Evolutionary conservation across 2,329 filamentous ascomycete species (phyloP).

Genomic region (Trichoderma koningiopsis): DNA sequence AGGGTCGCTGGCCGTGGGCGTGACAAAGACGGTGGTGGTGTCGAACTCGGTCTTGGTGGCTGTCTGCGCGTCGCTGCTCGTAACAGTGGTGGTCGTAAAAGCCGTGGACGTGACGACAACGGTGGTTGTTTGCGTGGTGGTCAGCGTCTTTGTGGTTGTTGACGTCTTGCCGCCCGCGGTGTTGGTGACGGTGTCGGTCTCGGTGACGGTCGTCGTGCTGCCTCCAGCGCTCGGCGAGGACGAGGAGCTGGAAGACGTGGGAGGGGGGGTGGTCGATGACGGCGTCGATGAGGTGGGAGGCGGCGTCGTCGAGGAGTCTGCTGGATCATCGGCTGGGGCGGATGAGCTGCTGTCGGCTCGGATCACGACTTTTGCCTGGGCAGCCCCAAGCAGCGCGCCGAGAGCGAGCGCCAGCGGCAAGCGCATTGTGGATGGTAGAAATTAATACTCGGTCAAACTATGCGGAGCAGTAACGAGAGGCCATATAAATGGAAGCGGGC

Average conservation of each 20-base stretch:
- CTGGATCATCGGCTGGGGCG: background rate
- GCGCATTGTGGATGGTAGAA: conserved; percentile 28
- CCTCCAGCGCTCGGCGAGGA: background rate
- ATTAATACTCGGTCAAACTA: conserved; percentile 6
- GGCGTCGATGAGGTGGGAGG: conserved; percentile 34
- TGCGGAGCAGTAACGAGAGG: background rate
- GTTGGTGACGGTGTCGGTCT: conserved; percentile 38
- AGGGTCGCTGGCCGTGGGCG: background rate
- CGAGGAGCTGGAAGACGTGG: background rate
- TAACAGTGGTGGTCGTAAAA: conserved; percentile 42
- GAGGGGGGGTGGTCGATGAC: conserved; percentile 29
- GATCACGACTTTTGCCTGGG: conserved; percentile 27
- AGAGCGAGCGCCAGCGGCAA: conserved; percentile 31
- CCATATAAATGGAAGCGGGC: conserved; percentile 1
- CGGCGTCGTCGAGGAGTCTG: background rate
- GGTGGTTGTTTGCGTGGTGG: conserved; percentile 34
- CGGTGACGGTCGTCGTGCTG: conserved; percentile 37
- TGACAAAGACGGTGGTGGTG: conserved; percentile 39
- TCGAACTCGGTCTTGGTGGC: conserved; percentile 42
- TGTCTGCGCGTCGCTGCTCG: conserved; percentile 39
- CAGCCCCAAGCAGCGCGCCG: conserved; percentile 30
- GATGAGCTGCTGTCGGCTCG: conserved; percentile 23
- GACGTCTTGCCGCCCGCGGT: conserved; percentile 32
- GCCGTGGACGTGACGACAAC: conserved; percentile 38
- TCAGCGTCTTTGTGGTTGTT: conserved; percentile 35